Evolutionary conservation across 106 monocot species (phyloP).

Genomic region (Amphibolis antarctica): DNA sequence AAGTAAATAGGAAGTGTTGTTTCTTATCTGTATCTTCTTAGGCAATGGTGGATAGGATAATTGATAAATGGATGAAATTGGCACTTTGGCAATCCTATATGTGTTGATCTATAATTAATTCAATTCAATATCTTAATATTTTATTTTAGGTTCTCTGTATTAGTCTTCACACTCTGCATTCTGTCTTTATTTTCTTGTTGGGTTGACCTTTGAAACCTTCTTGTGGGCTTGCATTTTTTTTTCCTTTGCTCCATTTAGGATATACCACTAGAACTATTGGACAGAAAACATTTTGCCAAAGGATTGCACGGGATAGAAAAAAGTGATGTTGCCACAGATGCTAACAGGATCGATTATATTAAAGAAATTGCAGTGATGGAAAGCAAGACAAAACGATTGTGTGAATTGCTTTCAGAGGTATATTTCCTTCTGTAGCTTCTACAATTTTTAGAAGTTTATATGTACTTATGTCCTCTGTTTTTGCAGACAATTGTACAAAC

Average conservation of each 20-base stretch:
- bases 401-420: constrained; percentile 81
- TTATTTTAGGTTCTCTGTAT: no score
- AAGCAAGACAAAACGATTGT: constrained; percentile 60
- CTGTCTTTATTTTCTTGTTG: no score
- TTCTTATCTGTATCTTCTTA: no score
- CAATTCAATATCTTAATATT: no score
- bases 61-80: no score
- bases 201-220: no score
- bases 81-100: no score
- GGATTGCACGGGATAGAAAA: constrained; percentile 31
- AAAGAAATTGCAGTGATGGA: constrained; percentile 81
- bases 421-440: constrained; percentile 4
- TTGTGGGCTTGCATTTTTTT: neutral
- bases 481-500: constrained; percentile 65
- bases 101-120: no score
- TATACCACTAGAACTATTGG: constrained; percentile 75
- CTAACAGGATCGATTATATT: constrained; percentile 18
- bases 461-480: neutral
- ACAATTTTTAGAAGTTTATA: neutral
- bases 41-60: no score
- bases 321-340: constrained; percentile 25
- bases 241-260: constrained; percentile 30
- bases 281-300: constrained; percentile 94
- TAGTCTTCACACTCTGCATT: no score
- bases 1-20: no score